Percentiles rank a stretch among this genome's conserved stretches.
Conservation (phyloP, 2,329 filamentous ascomycete genomes). For the Cordyceps cateniannulata region DNA sequence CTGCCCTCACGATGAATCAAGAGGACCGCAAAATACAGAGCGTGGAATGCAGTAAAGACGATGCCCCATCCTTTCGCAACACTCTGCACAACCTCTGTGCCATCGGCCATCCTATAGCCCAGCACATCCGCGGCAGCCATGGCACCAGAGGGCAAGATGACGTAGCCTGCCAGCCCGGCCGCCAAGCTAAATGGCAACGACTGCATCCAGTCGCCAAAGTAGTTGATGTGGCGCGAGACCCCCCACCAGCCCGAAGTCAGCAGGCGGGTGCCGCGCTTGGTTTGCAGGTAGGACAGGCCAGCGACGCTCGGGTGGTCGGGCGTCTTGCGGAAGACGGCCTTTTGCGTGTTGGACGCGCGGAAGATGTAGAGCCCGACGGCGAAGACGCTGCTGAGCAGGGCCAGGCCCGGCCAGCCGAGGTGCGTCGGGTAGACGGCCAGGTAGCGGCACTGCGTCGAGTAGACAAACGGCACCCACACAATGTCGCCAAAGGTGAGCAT, state of each 20-base stretch:
- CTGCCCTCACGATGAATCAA: constrained; percentile 76
- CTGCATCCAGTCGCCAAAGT: constrained; percentile 88
- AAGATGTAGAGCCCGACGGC: constrained; percentile 74
- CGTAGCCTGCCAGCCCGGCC: constrained; percentile 74
- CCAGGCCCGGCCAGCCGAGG: constrained; percentile 59
- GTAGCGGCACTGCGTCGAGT: constrained; percentile 75
- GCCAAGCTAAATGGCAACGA: constrained; percentile 80
- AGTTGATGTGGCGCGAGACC: constrained; percentile 83
- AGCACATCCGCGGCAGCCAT: constrained; percentile 30
- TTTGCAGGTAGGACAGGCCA: constrained; percentile 77
- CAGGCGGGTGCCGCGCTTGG: constrained; percentile 69
- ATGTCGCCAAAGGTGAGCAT: constrained; percentile 90
- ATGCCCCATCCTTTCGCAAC: constrained; percentile 74
- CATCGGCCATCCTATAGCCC: constrained; percentile 48
- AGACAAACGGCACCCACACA: constrained; percentile 84
- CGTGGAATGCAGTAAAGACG: constrained; percentile 84
- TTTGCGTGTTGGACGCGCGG: constrained; percentile 81
- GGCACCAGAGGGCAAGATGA: constrained; percentile 51
- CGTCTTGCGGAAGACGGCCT: constrained; percentile 85
- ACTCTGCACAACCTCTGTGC: constrained; percentile 59
- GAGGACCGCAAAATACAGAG: constrained; percentile 79
- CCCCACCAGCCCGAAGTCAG: constrained; percentile 90
- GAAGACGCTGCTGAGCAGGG: constrained; percentile 58
- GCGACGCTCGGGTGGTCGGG: constrained; percentile 69
- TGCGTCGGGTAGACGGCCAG: constrained; percentile 71